phyloP scores from a whole-genome alignment of 108 stramenopile genomes.

The Aurantiochytrium sp. region DNA sequence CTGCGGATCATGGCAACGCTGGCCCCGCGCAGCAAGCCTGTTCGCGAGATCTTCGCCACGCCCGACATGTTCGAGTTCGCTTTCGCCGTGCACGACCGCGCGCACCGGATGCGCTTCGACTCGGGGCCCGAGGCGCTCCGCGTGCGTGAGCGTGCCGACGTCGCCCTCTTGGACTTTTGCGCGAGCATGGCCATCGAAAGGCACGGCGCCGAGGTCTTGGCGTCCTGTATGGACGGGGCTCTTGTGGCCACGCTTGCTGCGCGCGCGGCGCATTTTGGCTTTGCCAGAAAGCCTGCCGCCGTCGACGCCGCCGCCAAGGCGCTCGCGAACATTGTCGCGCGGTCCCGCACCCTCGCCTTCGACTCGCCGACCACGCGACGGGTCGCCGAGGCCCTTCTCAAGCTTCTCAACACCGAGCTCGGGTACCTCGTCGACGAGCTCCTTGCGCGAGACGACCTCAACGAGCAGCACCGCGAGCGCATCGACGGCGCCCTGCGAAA shows the following conservation, averaged over 20 bases:
- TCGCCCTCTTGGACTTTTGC: background rate
- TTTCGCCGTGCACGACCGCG: background rate
- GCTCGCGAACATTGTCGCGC: background rate
- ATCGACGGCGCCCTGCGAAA: background rate
- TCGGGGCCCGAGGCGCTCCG: background rate
- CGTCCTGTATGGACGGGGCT: background rate
- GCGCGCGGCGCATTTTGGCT: background rate
- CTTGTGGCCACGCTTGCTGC: background rate
- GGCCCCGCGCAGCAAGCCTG: background rate
- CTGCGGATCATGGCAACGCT: background rate
- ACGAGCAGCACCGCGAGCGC: background rate
- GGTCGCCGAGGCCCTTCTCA: background rate
- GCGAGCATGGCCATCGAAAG: background rate
- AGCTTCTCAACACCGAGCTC: background rate
- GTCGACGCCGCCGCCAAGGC: background rate
- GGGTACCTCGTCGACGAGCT: background rate
- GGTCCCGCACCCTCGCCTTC: background rate
- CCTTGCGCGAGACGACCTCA: background rate
- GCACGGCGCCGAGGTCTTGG: background rate
- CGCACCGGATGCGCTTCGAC: background rate
- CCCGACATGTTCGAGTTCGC: background rate
- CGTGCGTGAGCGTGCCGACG: background rate
- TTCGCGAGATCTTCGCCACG: background rate
- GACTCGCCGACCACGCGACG: background rate
- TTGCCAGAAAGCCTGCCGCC: background rate